Conservation (phyloP, 371 early-diverging fungal genomes). For the Choanephora cucurbitarum region DNA sequence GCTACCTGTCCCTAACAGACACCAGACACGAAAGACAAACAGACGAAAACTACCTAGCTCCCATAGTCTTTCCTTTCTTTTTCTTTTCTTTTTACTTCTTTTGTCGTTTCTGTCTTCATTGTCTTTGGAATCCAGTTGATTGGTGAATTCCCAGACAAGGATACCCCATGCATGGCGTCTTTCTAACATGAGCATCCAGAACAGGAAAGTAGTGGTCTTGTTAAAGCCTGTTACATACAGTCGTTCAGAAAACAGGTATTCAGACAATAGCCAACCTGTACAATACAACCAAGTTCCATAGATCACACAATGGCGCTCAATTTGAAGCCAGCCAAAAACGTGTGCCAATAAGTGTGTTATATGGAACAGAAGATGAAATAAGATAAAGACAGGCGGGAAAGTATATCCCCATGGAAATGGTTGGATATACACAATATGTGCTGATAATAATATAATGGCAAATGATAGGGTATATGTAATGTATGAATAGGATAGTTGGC, state of each 20-base stretch:
- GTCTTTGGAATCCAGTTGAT: slow-evolving; percentile 44
- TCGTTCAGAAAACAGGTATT: slow-evolving; percentile 45
- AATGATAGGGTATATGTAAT: slow-evolving; percentile 46
- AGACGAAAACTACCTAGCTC: slow-evolving; percentile 33
- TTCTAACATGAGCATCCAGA: slow-evolving; percentile 58
- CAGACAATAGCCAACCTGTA: slow-evolving; percentile 62
- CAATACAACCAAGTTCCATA: slow-evolving; percentile 68
- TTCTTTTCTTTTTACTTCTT: too few relatives aligned
- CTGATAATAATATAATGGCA: slow-evolving; percentile 38
- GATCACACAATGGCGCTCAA: slow-evolving; percentile 61
- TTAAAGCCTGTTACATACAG: slow-evolving; percentile 29
- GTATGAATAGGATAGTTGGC: slow-evolving; percentile 43
- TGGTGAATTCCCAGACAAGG: slow-evolving; percentile 64
- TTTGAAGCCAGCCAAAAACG: slow-evolving; percentile 35
- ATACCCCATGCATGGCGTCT: slow-evolving; percentile 68
- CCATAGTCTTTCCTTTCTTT: slow-evolving; percentile 15
- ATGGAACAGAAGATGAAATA: slow-evolving; percentile 59
- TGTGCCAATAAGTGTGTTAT: slow-evolving; percentile 53
- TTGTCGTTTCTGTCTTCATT: too few relatives aligned
- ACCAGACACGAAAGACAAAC: slow-evolving; percentile 58
- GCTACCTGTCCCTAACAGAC: slow-evolving; percentile 57
- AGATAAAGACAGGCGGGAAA: slow-evolving; percentile 55
- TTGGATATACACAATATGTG: slow-evolving; percentile 43
- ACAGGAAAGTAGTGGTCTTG: slow-evolving; percentile 36
- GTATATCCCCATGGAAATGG: slow-evolving; percentile 50